Conservation (phyloP, 345 rosid species). For the Pistacia atlantica region DNA sequence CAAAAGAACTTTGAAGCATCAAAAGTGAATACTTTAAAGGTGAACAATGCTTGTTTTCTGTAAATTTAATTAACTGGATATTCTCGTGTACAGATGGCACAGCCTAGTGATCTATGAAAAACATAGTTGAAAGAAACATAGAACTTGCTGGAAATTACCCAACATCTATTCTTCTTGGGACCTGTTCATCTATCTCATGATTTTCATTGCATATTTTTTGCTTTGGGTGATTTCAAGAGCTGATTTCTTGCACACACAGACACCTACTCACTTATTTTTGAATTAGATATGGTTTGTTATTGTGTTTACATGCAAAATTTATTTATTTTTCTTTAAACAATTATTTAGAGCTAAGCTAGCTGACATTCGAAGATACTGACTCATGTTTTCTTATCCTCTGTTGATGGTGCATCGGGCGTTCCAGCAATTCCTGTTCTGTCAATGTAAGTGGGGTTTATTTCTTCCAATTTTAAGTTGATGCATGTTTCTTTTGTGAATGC, state of each 20-base stretch:
- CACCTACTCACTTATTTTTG: neutral
- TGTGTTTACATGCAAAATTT: neutral
- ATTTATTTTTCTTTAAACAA: neutral
- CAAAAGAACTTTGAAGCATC: neutral
- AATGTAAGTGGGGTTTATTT: constrained; percentile 63
- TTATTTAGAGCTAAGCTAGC: neutral
- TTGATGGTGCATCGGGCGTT: constrained; percentile 43
- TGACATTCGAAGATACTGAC: constrained; percentile 31
- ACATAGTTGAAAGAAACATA: neutral
- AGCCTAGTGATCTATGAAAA: neutral
- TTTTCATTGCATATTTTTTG: constrained; percentile 1
- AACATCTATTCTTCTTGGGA: neutral
- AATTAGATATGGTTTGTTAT: neutral
- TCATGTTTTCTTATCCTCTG: constrained; percentile 29
- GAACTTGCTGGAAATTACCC: neutral
- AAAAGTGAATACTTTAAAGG: neutral
- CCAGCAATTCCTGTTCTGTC: constrained; percentile 98
- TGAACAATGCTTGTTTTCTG: neutral
- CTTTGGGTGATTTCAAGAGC: constrained; percentile 12
- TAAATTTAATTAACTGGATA: neutral
- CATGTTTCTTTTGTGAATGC: neutral
- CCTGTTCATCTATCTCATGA: constrained; percentile 11
- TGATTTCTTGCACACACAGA: constrained; percentile 4
- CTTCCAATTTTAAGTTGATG: constrained; percentile 21
- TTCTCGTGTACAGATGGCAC: neutral